Base-by-base conservation (phyloP, 2,329 filamentous ascomycete genomes). In the Bipolaris oryzae region DNA sequence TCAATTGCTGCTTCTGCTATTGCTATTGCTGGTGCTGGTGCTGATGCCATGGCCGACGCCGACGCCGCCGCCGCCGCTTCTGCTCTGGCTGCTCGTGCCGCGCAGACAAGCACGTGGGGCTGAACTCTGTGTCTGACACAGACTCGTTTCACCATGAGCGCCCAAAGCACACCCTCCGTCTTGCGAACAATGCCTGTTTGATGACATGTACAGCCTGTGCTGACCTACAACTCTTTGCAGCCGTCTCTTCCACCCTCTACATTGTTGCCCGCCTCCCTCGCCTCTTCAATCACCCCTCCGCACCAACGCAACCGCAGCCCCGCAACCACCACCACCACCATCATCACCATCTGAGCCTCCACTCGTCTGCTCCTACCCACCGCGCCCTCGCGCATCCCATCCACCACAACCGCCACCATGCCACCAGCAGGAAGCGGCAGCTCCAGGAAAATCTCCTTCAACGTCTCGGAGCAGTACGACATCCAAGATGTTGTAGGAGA, bases 401-500 rank as follows among this genome's bases (percentile, higher is more conserved):
- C 39, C 31, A 52, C 47, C 48, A 59, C 55, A 50, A 52, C 61
- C 65, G 62, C 61, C 68, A 71, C 44, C 57, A 77, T 76, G 74
- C 72, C 73, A 62, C 69, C 72, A 38, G 66, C 75, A 63, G 70
- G 72, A 60, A 69, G 81, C 79, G 74, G 84, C 39, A 76, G 84
- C 65, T 88, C 86, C 60, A 81, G 95, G 76, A 99, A 98, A 86
- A 99, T 99, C 77, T 98, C 93, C 54, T 99, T 99, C 88, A 99
- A 99, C 75, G 95, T 99, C 62, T 97, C 93, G 74, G 95, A 99
- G 79, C 95, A 99, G 79, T 99, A 99, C 77, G 95, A 99, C 75
- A 99, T 99, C 67, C 94, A 98, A 78, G 95, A 99, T 88, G 95
- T 99, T 46, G 96, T 99, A 58, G 95, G 95, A 68, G 95, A 99